Base-by-base conservation (phyloP, 2,329 filamentous ascomycete genomes). In the Piedraia hortae region DNA sequence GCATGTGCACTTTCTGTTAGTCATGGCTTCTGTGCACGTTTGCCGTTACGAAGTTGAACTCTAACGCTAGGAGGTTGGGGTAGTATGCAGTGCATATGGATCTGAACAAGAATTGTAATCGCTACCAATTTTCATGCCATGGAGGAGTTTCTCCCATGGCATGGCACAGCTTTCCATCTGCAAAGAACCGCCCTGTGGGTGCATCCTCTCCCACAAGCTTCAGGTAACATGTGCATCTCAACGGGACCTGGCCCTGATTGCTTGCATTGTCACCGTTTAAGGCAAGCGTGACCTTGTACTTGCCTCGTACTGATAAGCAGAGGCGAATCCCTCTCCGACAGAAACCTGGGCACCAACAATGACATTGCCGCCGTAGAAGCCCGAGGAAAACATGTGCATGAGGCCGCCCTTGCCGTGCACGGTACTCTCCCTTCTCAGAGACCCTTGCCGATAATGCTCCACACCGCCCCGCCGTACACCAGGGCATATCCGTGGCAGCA, bases 311-410 rank as follows among this genome's bases (percentile, higher is more conserved):
- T 91, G 70, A 57, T 93, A 78, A 29, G 85, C 85, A 42, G 97
- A 97, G 31, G 78, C 85, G 36, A 97, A 66, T 45, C 85, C 85
- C 32, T 85, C 82, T 43, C 85, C 85, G 32, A 97, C 80, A 29
- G 85, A 85, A 20, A 97, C 85, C 58, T 97, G 85, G 32, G 85
- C 85, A 51, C 85, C 85, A 44, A 97, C 85, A 36, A 97, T 97
- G 55, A 85, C 85, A 56, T 97, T 97, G 41, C 85, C 85, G 42
- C 85, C 85, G 50, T 88, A 97, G 62, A 97, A 97, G 34, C 75
- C 74, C 52, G 78, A 80, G 39, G 78, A 58, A 56, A 97, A 97
- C 85, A 97, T 97, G 62, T 97, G 85, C 85, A 97, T 97, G 33
- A 80, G 91, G 34, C 85, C 85, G 50, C 85, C 85, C 66, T 97